These are phyloP conservation scores for Phlebiopsis flavidoalba DNA, from an alignment of 768 basidiomycete genomes.

Conservation along the genomic window DNA sequence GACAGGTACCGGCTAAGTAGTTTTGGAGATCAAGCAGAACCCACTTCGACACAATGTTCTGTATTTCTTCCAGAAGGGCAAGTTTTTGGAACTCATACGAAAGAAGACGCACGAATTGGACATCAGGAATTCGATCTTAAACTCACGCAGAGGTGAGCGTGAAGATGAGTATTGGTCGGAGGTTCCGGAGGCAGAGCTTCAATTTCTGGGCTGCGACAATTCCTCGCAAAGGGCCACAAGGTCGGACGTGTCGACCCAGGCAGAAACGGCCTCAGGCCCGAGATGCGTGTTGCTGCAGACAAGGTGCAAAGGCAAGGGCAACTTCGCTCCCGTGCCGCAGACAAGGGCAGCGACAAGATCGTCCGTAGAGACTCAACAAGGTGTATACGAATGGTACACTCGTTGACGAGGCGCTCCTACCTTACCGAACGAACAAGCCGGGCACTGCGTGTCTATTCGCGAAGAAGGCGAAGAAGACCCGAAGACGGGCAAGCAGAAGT, in stretches of 20 bases:
- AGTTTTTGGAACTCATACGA: conserved; percentile 94
- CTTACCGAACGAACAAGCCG: conserved; percentile 91
- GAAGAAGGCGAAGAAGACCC: conserved; percentile 43
- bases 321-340: conserved; percentile 21
- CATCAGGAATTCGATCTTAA: conserved; percentile 96
- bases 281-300: conserved; percentile 84
- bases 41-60: conserved; percentile 96
- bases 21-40: conserved; percentile 86
- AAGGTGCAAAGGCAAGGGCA: conserved; percentile 46
- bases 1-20: conserved; percentile 11
- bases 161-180: conserved; percentile 99
- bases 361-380: conserved; percentile 81
- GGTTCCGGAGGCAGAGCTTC: conserved; percentile 92
- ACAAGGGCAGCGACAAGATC: conserved; percentile 76
- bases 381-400: conserved; percentile 96
- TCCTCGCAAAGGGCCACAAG: conserved; percentile 86
- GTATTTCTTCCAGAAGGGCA: conserved; percentile 99
- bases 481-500: conserved; percentile 47
- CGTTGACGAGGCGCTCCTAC: conserved; percentile 81
- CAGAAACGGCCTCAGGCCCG: conserved; percentile 96
- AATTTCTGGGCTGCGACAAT: conserved; percentile 92
- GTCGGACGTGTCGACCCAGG: conserved; percentile 96
- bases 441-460: conserved; percentile 89
- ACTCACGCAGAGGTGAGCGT: conserved; percentile 82
- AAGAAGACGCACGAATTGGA: conserved; percentile 88